These are phyloP conservation scores for Penicillium silybi DNA, from an alignment of 495 filamentous ascomycete genomes.

Conservation along the genomic window DNA sequence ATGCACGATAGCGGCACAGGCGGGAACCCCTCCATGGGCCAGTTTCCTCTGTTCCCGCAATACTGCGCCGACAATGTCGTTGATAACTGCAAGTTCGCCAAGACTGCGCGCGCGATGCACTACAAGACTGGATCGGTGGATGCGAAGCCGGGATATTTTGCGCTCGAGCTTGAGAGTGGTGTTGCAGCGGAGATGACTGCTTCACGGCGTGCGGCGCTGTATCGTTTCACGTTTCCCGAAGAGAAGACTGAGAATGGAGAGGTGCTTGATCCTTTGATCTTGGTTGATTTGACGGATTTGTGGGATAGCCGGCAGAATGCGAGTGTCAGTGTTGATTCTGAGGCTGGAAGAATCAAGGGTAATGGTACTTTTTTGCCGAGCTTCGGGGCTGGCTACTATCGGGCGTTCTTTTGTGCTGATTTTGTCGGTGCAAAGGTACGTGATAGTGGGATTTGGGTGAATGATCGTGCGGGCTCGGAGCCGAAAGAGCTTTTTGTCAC, in stretches of 20 bases:
- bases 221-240: slow-evolving; percentile 64
- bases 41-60: slow-evolving; percentile 68
- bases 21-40: slow-evolving; percentile 63
- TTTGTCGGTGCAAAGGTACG: slow-evolving; percentile 55
- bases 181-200: slow-evolving; percentile 67
- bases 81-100: slow-evolving; percentile 58
- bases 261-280: slow-evolving; percentile 50
- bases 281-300: slow-evolving; percentile 65
- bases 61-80: slow-evolving; percentile 57
- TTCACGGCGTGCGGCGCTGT: slow-evolving; percentile 61
- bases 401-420: slow-evolving; percentile 66
- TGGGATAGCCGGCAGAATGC: slow-evolving; percentile 61
- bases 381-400: slow-evolving; percentile 63
- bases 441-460: slow-evolving; percentile 63
- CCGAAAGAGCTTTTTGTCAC: slow-evolving; percentile 57
- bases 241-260: slow-evolving; percentile 37
- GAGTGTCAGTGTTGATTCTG: slow-evolving; percentile 53
- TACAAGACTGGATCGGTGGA: slow-evolving; percentile 51
- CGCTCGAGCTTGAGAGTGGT: slow-evolving; percentile 53
- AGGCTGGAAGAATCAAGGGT: slow-evolving; percentile 60
- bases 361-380: slow-evolving; percentile 64
- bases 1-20: slow-evolving; percentile 70
- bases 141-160: slow-evolving; percentile 66
- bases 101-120: slow-evolving; percentile 39
- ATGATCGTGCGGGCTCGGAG: slow-evolving; percentile 54